Evolutionary conservation across 192 early-diverging fungal genomes (phyloP), one percentile per base, ranked within the genome.

Genomic region (Chytriomyces hyalinus): DNA sequence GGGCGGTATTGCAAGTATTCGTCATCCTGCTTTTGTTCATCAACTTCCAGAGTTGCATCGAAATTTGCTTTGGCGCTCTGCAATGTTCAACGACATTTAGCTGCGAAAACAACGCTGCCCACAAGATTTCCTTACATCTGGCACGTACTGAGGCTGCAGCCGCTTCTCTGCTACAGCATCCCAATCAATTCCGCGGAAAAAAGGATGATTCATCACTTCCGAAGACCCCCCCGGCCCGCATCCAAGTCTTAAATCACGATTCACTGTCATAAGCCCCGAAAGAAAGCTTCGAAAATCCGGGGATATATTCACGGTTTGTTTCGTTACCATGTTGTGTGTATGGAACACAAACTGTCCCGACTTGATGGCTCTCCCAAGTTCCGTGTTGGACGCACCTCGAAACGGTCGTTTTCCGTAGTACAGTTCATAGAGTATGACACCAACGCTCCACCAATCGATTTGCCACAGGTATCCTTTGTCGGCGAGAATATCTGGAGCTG

Each of bases 371-470:
- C 85, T 76, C 6, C 83, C 86, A 63, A 94, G 75, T 20, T 81
- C 70, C 7, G 90, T 85, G 49, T 92, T 92, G 13, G 85, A 86
- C 50, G 84, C 80, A 45, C 85, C 92, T 50, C 84, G 79, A 80
- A 94, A 94, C 13, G 92, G 93, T 63, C 92, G 86, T 63, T 80
- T 80, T 24, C 92, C 93, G 78, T 92, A 95, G 24, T 96, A 82
- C 63, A 92, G 90, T 83, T 98, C 97, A 83, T 94, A 97, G 79
- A 97, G 89, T 46, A 93, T 87, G 3, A 97, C 91, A 17, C 97
- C 96, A n/a, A 97, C 75, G 24, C 91, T 90, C 96, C 96, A 98
- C 95, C 94, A 98, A 82, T 98, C 97, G 17, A 97, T 93, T 69
- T 80, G 72, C 26, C 65, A 57, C 62, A 77, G 26, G 50, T 59